Conservation (phyloP, 1,139 yeast species). For the Taphrina deformans region DNA sequence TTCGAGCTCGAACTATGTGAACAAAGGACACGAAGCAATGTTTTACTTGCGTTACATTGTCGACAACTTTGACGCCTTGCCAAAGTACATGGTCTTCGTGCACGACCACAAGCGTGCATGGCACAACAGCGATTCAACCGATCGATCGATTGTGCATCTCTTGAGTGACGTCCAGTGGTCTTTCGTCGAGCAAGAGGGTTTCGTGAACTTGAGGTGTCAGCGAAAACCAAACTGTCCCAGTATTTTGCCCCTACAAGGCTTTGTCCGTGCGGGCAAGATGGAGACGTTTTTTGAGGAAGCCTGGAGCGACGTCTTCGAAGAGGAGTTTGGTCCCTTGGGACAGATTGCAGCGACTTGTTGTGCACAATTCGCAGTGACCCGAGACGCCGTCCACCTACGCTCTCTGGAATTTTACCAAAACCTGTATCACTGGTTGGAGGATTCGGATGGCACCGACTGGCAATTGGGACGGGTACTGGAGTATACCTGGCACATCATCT, state of each 20-base stretch:
- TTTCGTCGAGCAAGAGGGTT: conserved; percentile 3
- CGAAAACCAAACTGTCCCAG: conserved; percentile 10
- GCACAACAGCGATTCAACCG: conserved; percentile 23
- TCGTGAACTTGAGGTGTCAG: conserved; percentile 15
- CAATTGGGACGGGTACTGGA: conserved; percentile 15
- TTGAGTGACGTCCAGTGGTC: conserved; percentile 1
- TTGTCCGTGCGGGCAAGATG: conserved; percentile 4
- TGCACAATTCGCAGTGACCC: conserved; percentile 21
- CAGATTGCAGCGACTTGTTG: conserved; percentile 21
- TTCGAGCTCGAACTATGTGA: neutral
- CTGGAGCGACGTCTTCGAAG: conserved; percentile 7
- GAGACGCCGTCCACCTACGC: neutral
- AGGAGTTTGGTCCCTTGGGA: conserved; percentile 8
- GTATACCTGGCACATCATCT: conserved; percentile 29
- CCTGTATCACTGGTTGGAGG: neutral
- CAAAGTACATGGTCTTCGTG: conserved; percentile 16
- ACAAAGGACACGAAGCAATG: conserved; percentile 26
- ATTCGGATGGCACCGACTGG: conserved; percentile 4
- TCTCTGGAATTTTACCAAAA: neutral
- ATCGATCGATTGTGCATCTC: conserved; percentile 4
- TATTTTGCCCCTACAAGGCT: neutral
- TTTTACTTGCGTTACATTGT: conserved; percentile 11
- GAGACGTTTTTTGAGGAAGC: conserved; percentile 12
- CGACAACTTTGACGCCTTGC: conserved; percentile 8
- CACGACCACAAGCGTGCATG: conserved; percentile 23